These are phyloP conservation scores for Peterozyma toletana DNA, from an alignment of 805 yeast species.

Conservation along the genomic window DNA sequence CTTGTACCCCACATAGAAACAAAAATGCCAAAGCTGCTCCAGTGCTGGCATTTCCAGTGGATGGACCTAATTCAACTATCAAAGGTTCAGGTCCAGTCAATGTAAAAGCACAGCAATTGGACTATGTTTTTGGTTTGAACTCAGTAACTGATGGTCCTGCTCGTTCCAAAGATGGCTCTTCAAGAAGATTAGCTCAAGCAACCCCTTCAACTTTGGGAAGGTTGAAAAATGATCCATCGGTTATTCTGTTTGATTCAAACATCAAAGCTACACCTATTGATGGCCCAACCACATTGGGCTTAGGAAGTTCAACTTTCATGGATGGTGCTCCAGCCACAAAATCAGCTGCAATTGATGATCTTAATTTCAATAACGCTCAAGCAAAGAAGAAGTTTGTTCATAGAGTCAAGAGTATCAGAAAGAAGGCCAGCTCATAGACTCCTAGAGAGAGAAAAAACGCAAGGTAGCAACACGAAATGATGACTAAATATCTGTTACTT, in stretches of 20 bases:
- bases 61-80: constrained; percentile 88
- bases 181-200: constrained; percentile 18
- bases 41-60: constrained; percentile 89
- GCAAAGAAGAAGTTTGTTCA: constrained; percentile 76
- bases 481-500: too few species aligned
- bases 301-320: constrained; percentile 86
- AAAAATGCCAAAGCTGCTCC: constrained; percentile 73
- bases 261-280: constrained; percentile 67
- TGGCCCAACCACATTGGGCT: constrained; percentile 80
- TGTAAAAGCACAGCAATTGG: constrained; percentile 50
- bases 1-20: constrained; percentile 95
- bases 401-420: constrained; percentile 32
- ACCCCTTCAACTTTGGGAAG: constrained; percentile 20
- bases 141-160: background rate
- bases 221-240: constrained; percentile 43
- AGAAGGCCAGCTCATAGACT: background rate
- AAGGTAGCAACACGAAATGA: too few species aligned
- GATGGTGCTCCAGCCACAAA: constrained; percentile 92
- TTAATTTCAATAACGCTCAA: constrained; percentile 35
- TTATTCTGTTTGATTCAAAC: constrained; percentile 66
- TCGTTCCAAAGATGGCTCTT: too few species aligned
- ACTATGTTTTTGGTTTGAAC: constrained; percentile 67
- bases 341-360: constrained; percentile 31
- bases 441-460: too few species aligned
- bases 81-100: constrained; percentile 51